These are phyloP conservation scores for Aspergillus texensis DNA, from an alignment of 2,329 filamentous ascomycete species.

Conservation along the genomic window DNA sequence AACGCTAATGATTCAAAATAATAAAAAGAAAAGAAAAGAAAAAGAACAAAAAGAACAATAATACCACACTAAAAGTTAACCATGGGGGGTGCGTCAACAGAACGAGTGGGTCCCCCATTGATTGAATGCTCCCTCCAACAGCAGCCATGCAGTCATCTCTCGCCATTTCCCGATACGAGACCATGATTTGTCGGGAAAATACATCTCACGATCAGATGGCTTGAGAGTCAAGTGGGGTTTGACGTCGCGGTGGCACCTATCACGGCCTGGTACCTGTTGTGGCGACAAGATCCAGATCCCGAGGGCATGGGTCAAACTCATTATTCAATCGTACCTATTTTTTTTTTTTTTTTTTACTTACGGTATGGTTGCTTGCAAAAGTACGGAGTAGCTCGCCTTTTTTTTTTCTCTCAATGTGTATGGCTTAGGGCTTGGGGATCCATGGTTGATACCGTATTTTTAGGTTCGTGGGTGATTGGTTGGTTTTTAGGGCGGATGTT, in stretches of 20 bases:
- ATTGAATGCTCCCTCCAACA: neutral
- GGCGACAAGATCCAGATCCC: constrained; percentile 1
- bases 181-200: neutral
- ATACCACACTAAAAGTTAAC: neutral
- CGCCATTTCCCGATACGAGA: neutral
- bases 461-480: neutral
- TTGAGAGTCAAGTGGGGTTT: neutral
- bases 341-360: neutral
- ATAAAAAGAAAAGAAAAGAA: neutral
- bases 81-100: neutral
- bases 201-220: neutral
- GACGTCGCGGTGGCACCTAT: neutral
- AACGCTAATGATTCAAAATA: neutral
- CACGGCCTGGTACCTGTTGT: neutral
- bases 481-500: neutral
- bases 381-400: neutral
- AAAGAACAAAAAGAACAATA: neutral
- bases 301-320: neutral
- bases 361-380: neutral
- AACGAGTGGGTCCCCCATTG: neutral
- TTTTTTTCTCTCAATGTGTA: neutral
- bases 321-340: neutral
- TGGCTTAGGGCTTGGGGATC: neutral
- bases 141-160: neutral
- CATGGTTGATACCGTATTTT: too few relatives aligned